phyloP scores from a whole-genome alignment of 805 yeast genomes.

The Candida argentea region DNA sequence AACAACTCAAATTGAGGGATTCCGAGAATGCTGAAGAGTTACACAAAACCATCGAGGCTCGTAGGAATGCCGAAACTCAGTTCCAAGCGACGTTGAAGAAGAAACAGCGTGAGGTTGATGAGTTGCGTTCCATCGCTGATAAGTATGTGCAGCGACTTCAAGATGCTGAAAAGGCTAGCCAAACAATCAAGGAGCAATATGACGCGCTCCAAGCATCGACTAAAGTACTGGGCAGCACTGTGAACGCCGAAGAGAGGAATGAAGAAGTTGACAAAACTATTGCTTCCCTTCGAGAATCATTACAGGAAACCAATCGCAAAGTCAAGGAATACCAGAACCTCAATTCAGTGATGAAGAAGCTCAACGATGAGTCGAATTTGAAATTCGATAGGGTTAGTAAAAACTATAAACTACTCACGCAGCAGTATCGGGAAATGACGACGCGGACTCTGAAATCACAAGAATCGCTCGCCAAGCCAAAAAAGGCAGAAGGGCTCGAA shows the following conservation, averaged over 20 bases:
- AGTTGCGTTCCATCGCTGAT: conserved; percentile 31
- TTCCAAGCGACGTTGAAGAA: conserved; percentile 37
- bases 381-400: conserved; percentile 63
- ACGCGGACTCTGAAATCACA: no score
- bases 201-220: conserved; percentile 1
- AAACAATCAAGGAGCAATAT: conserved; percentile 10
- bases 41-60: conserved; percentile 46
- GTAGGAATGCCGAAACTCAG: conserved; percentile 47
- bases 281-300: conserved; percentile 41
- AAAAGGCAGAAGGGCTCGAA: neutral
- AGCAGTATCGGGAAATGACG: conserved; percentile 42
- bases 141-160: conserved; percentile 31
- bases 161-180: conserved; percentile 23
- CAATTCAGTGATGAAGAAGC: conserved; percentile 42
- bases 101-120: conserved; percentile 60
- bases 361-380: conserved; percentile 58
- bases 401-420: conserved; percentile 55
- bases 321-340: conserved; percentile 46
- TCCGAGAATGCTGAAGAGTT: conserved; percentile 48
- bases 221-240: conserved; percentile 4
- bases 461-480: neutral
- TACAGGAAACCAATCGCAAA: conserved; percentile 40
- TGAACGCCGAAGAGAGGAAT: neutral
- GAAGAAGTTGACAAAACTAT: conserved; percentile 20
- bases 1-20: conserved; percentile 38